Evolutionary conservation across 2,329 filamentous ascomycete species (phyloP), one percentile per base, ranked within the genome.

Genomic region (Cladorrhinum sp.): DNA sequence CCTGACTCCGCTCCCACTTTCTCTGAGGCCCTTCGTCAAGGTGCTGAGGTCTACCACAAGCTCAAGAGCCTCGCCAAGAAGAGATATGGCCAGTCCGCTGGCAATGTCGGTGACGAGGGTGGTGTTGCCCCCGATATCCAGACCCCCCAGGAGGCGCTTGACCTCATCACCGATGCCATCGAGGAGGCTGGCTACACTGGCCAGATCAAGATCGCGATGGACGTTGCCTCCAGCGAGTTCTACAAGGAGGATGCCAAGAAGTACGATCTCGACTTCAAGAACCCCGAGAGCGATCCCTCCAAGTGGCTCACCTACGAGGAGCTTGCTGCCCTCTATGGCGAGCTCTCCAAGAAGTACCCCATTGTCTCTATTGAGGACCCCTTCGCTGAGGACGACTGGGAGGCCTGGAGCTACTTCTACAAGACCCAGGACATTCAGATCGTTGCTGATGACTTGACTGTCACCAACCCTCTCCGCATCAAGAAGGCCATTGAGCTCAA

Each of bases 181-280:
- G 91, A 97, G 81, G 81, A 92, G 81, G 91, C 93, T 68, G 95
- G 95, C 69, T 98, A 99, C 85, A 92, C 90, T 62, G 95, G 93
- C 78, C 84, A 95, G 85, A 88, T 99, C 78, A 91, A 96, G 79
- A 99, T 99, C 73, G 95, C 95, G 76, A 96, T 99, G 92, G 95
- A 99, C 74, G 93, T 98, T 76, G 95, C 95, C 68, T 97, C 95
- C 68, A 96, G 91, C 84, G 95, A 99, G 80, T 99, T 99, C 86
- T 99, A 99, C 90, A 98, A 98, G 84, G 79, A 83, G 73, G 91
- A 95, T 56, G 93, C 82, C 77, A 97, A 98, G 90, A 98, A 98
- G 86, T 99, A 99, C 86, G 95, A 99, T 76, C 86, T 99, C 68
- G 95, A 98, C 89, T 99, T 98, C 91, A 98, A 99, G 91, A 99